phyloP scores from a whole-genome alignment of 768 basidiomycete species.

The Boletus rex-veris region DNA sequence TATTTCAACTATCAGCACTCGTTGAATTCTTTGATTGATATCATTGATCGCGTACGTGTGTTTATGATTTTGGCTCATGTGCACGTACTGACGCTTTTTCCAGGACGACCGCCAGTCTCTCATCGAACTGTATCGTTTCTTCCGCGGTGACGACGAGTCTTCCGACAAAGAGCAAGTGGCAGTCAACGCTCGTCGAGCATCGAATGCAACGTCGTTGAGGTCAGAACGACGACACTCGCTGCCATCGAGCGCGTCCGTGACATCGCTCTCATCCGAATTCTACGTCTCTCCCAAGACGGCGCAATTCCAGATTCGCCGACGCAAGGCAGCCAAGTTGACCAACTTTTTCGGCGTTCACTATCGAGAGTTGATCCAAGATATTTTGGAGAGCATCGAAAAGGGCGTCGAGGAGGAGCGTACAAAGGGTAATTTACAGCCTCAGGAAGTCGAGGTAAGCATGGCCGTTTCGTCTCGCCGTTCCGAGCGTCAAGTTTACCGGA shows the following conservation, averaged over 20 bases:
- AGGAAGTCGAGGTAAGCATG: conserved; percentile 65
- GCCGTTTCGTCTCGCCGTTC: neutral
- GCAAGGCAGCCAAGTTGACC: conserved; percentile 78
- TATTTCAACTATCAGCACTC: conserved; percentile 81
- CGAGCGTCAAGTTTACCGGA: conserved; percentile 4
- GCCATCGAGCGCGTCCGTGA: conserved; percentile 58
- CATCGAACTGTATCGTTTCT: conserved; percentile 68
- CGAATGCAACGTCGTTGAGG: conserved; percentile 40
- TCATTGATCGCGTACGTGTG: conserved; percentile 67
- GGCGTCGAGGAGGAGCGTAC: conserved; percentile 67
- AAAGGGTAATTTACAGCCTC: conserved; percentile 58
- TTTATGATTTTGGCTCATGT: neutral
- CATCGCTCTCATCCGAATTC: conserved; percentile 56
- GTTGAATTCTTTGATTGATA: conserved; percentile 74
- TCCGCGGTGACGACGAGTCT: conserved; percentile 38
- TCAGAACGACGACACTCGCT: conserved; percentile 70
- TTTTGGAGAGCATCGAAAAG: conserved; percentile 78
- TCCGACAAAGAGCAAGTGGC: conserved; percentile 20
- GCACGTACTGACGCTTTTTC: conserved; percentile 3
- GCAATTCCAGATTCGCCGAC: conserved; percentile 65
- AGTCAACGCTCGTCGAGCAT: conserved; percentile 23
- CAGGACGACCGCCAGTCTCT: conserved; percentile 78
- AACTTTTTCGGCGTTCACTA: conserved; percentile 89
- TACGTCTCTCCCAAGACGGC: conserved; percentile 36
- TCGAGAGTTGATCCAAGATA: conserved; percentile 68